Percentiles rank a stretch among this genome's conserved stretches.
These are phyloP conservation scores for Bacidia gigantensis DNA, from an alignment of 495 filamentous ascomycete species.

Conservation along the genomic window DNA sequence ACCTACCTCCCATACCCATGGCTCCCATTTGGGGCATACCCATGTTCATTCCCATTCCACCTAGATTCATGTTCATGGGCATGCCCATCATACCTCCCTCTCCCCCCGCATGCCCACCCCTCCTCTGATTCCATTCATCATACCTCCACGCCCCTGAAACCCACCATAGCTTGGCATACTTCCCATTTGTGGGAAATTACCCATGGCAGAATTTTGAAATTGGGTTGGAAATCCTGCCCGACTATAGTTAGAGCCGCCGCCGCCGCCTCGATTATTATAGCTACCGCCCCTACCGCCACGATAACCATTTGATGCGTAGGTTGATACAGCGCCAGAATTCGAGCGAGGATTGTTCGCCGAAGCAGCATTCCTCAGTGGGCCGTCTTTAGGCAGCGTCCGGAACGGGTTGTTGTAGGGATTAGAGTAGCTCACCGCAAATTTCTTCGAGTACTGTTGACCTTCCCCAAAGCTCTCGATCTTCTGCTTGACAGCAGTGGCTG, in stretches of 20 bases:
- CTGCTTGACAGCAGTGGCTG: slow-evolving; percentile 73
- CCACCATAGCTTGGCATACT: slow-evolving; percentile 42
- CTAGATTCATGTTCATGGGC: slow-evolving; percentile 41
- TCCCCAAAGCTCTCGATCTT: slow-evolving; percentile 52
- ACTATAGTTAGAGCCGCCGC: slow-evolving; percentile 11
- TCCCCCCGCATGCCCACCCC: slow-evolving; percentile 55
- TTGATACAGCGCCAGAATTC: slow-evolving; percentile 23
- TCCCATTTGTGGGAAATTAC: slow-evolving; percentile 26
- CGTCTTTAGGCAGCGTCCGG: slow-evolving; percentile 82
- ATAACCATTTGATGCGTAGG: slow-evolving; percentile 20
- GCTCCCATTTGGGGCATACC: slow-evolving; percentile 24
- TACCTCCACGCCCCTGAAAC: slow-evolving; percentile 31
- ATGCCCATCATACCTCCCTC: slow-evolving; percentile 58
- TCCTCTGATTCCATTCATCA: slow-evolving; percentile 46
- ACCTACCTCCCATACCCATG: slow-evolving; percentile 49
- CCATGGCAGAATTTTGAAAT: slow-evolving; percentile 29
- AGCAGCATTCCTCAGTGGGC: slow-evolving; percentile 60
- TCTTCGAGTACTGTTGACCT: slow-evolving; percentile 46
- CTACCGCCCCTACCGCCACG: slow-evolving; percentile 32
- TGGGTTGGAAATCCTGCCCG: slow-evolving; percentile 29
- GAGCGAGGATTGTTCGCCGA: slow-evolving; percentile 24
- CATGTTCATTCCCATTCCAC: slow-evolving; percentile 30
- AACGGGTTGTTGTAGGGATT: slow-evolving; percentile 73
- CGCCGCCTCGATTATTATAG: slow-evolving; percentile 30
- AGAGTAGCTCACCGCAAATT: slow-evolving; percentile 60